Evolutionary conservation across 2,329 filamentous ascomycete species (phyloP), one percentile per base, ranked within the genome.

Genomic region (Colletotrichum cereale): DNA sequence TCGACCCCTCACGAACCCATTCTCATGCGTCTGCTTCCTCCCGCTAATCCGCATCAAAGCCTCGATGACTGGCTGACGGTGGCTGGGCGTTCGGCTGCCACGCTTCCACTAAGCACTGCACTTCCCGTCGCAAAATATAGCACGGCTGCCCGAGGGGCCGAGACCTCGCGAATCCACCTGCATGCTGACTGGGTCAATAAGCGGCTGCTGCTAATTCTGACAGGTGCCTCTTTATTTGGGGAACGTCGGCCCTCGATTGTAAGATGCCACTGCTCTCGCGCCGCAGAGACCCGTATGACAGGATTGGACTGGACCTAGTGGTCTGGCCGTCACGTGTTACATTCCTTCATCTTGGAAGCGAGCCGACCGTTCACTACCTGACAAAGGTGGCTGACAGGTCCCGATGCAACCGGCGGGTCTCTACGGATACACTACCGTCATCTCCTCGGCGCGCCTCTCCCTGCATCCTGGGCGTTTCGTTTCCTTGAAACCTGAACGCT

Each of bases 171-270:
- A 56, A 24, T 40, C 53, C 47, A 36, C 31, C 47, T 29, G 55
- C 55, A 29, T 48, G 66, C 69, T 72, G 40, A 71, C 69, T 71
- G 66, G 69, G 60, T 70, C 61, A 66, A 65, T 50, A 62, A 70
- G 66, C 69, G 60, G 69, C 31, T 38, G 53, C 60, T 71, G 61
- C 60, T 66, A 56, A 66, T 44, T 36, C 55, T 60, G 60, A 55
- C 38, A n/a, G 66, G 31, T 36, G 38, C 40, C 31, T 58, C 52
- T 62, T 42, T 62, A 68, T 71, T 62, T 62, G 66, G 29, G 38
- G 40, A 52, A 63, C 36, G 29, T 42, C 36, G 11, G 24, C 12
- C 26, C 38, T 31, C 14, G 44, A 18, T 31, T 36, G 21, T 21
- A 12, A 42, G 34, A 36, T 24, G 14, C 18, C 26, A 70, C 34